phyloP scores from a whole-genome alignment of 805 yeast genomes.

The Komagataella kurtzmanii region DNA sequence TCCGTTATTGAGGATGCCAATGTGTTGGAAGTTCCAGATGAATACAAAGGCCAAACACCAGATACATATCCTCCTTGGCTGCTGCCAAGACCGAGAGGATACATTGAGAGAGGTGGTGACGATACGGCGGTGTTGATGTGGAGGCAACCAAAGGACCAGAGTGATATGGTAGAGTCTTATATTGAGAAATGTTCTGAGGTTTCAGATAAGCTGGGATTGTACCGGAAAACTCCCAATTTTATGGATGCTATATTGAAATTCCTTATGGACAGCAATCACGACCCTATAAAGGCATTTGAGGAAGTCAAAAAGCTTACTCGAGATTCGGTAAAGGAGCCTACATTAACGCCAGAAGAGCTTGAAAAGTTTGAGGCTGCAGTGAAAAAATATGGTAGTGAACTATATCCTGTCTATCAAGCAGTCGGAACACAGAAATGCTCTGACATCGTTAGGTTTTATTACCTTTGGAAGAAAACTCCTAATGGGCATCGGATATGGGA shows the following conservation, averaged over 20 bases:
- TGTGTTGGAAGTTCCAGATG: slow-evolving; percentile 26
- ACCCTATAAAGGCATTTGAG: slow-evolving; percentile 33
- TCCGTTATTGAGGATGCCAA: slow-evolving; percentile 8
- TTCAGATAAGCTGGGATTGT: slow-evolving; percentile 41
- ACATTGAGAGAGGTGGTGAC: slow-evolving; percentile 73
- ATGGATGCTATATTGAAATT: slow-evolving; percentile 56
- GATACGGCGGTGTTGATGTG: slow-evolving; percentile 55
- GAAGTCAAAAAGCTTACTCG: slow-evolving; percentile 36
- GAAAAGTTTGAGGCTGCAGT: slow-evolving; percentile 65
- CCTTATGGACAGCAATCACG: slow-evolving; percentile 37
- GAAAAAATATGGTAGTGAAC: slow-evolving; percentile 58
- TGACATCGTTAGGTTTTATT: slow-evolving; percentile 77
- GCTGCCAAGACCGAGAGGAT: slow-evolving; percentile 68
- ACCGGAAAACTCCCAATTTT: slow-evolving; percentile 67
- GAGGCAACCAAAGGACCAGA: slow-evolving; percentile 27
- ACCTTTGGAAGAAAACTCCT: slow-evolving; percentile 82
- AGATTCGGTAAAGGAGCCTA: slow-evolving; percentile 60
- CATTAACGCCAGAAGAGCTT: slow-evolving; percentile 51
- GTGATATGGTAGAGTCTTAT: slow-evolving; percentile 35
- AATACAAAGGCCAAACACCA: slow-evolving; percentile 24
- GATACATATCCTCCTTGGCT: slow-evolving; percentile 60
- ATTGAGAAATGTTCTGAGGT: slow-evolving; percentile 38
- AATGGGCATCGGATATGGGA: slow-evolving; percentile 76
- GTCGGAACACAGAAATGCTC: slow-evolving; percentile 66
- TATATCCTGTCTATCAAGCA: slow-evolving; percentile 56